Percentiles rank a stretch among this genome's conserved stretches.
These are phyloP conservation scores for Plectranthus barbatus DNA, from an alignment of 257 asterid genomes.

Conservation along the genomic window DNA sequence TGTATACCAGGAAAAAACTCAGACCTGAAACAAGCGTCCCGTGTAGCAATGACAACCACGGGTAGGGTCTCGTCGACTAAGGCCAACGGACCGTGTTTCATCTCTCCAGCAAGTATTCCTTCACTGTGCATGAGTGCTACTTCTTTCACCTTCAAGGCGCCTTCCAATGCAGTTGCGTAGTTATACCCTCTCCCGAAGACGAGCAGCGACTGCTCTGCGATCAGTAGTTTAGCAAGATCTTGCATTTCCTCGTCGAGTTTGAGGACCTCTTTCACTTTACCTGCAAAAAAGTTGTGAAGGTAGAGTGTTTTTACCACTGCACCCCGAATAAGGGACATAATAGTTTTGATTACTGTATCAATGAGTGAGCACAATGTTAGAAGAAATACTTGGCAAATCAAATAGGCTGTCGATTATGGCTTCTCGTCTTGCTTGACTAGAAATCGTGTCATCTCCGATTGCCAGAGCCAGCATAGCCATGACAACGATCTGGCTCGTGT, in stretches of 20 bases:
- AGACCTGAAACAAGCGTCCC: conserved; percentile 91
- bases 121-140: conserved; percentile 98
- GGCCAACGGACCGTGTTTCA: conserved; percentile 99
- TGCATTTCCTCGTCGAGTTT: conserved; percentile 88
- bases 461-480: conserved; percentile 99
- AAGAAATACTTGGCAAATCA: conserved; percentile 75
- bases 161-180: conserved; percentile 92
- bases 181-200: conserved; percentile 97
- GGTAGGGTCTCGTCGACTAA: conserved; percentile 93
- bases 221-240: conserved; percentile 70
- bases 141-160: conserved; percentile 97
- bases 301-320: too few species aligned
- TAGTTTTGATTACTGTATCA: neutral
- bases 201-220: conserved; percentile 89
- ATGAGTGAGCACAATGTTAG: neutral
- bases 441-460: conserved; percentile 76
- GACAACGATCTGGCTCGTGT: conserved; percentile 94
- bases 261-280: conserved; percentile 80
- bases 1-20: neutral
- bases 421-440: conserved; percentile 76
- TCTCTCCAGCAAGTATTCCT: conserved; percentile 98
- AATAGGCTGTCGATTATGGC: conserved; percentile 79
- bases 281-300: too few species aligned
- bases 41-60: conserved; percentile 86
- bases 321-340: too few species aligned